Evolutionary conservation across 2,329 filamentous ascomycete species (phyloP), one percentile per base, ranked within the genome.

Genomic region (Fusarium sp.): DNA sequence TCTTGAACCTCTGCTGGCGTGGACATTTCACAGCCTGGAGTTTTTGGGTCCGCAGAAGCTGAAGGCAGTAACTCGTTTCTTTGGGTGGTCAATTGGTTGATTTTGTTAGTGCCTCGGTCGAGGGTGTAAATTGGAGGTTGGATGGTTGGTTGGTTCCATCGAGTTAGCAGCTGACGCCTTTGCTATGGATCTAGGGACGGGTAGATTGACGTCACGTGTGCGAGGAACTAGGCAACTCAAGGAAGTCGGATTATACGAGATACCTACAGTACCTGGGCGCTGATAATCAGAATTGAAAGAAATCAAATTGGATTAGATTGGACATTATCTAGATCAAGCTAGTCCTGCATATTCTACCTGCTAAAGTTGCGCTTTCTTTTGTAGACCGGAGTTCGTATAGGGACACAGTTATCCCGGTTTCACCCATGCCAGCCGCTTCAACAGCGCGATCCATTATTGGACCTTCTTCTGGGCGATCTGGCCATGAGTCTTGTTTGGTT

Each of bases 151-250:
- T 59, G 48, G 45, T 43, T 59, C 43, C 58, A 52, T 63, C 37
- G 24, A 41, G 22, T 39, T 59, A 59, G 35, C 59, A 56, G 58
- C 39, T 45, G 35, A 63, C 56, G 58, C 48, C 29, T 45, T 62
- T 37, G 35, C 31, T 58, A 27, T 39, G 22, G 8, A 24, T 10
- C 22, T 48, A 24, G 22, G 43, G 16, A 29, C 24, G 8, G 33
- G 33, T 68, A 43, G 56, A 39, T 41, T 78, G 77, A 79, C 77
- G 77, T 78, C 77, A 78, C 77, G 77, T 78, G 77, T 63, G 20
- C 59, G 50, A 35, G 33, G 52, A 62, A 70, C 57, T 18, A 37
- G 56, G 37, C 45, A 22, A 69, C 33, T 48, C 24, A 69, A 37
- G 56, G 43, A 56, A 58, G 22, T n/a, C 7, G 16, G 10, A 58